Percentiles rank a stretch among this genome's conserved stretches.
Conservation (phyloP, 2,329 filamentous ascomycete genomes). For the Elsinoe batatas region DNA sequence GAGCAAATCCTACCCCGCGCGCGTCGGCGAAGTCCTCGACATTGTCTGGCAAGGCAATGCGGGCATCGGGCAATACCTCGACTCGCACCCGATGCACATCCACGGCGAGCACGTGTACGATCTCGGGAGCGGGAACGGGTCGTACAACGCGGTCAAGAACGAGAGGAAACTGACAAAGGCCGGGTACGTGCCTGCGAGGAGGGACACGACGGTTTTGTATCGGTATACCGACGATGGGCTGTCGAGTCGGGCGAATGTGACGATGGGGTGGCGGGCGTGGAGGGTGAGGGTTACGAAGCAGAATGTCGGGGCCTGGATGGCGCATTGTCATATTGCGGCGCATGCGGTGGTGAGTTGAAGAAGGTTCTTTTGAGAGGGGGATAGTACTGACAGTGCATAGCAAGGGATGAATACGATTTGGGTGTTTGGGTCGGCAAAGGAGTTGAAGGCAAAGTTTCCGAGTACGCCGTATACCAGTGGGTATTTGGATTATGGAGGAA, state of each 20-base stretch:
- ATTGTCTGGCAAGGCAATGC: slow-evolving; percentile 36
- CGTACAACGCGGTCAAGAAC: slow-evolving; percentile 42
- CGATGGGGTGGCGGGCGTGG: slow-evolving; percentile 53
- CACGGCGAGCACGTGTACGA: slow-evolving; percentile 48
- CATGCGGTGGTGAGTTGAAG: slow-evolving; percentile 46
- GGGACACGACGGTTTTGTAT: slow-evolving; percentile 48
- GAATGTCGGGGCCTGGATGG: slow-evolving; percentile 49
- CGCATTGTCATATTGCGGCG: slow-evolving; percentile 50
- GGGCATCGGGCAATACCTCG: slow-evolving; percentile 30
- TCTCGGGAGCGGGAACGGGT: slow-evolving; percentile 44
- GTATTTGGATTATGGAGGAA: slow-evolving; percentile 10
- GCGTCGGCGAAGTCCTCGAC: slow-evolving; percentile 47
- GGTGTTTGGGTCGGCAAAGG: not conserved
- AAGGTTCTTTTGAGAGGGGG: not conserved
- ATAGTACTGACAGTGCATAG: not conserved
- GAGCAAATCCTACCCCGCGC: slow-evolving; percentile 42
- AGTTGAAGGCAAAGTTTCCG: not conserved
- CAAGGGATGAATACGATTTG: slow-evolving; percentile 10
- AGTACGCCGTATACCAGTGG: slow-evolving; percentile 9
- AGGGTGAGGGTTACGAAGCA: slow-evolving; percentile 39
- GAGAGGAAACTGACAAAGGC: slow-evolving; percentile 32
- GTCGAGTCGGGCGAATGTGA: slow-evolving; percentile 22
- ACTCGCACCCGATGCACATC: slow-evolving; percentile 46
- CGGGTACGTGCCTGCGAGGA: slow-evolving; percentile 30
- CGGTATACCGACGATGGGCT: slow-evolving; percentile 37